These are phyloP conservation scores for Berberis thunbergii DNA, from an alignment of 164 flowering plant species.

Conservation along the genomic window DNA sequence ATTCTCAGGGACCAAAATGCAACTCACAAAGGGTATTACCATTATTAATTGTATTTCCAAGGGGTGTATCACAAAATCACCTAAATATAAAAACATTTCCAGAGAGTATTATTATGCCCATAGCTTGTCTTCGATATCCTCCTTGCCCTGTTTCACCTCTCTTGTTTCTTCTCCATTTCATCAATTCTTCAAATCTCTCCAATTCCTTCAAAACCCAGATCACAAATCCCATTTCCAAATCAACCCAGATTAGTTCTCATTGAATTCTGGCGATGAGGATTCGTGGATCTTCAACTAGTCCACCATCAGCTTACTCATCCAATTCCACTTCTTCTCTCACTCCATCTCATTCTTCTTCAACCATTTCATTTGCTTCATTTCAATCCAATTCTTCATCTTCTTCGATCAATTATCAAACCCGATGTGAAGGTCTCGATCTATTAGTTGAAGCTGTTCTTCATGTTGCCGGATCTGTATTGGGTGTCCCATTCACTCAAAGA, in stretches of 20 bases:
- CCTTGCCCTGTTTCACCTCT: neutral
- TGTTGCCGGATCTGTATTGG: conserved; percentile 29
- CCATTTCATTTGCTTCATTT: conserved; percentile 7
- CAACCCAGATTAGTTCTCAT: neutral
- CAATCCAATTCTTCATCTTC: conserved; percentile 11
- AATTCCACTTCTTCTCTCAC: conserved; percentile 6
- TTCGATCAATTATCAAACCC: conserved; percentile 5
- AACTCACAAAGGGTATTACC: no score
- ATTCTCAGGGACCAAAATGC: no score
- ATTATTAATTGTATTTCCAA: no score
- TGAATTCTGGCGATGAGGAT: conserved; percentile 17
- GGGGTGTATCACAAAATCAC: no score
- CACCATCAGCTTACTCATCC: conserved; percentile 14
- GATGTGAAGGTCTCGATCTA: conserved; percentile 47
- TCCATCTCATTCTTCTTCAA: neutral
- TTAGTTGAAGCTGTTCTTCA: conserved; percentile 36
- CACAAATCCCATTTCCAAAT: neutral
- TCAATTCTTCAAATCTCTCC: neutral
- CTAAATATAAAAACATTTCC: no score
- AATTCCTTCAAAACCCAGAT: conserved; percentile 5
- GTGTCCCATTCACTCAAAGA: conserved; percentile 36
- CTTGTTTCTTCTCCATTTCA: neutral
- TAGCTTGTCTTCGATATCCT: neutral
- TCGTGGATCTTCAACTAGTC: conserved; percentile 13
- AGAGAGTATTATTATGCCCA: neutral